Conservation (phyloP, 2,329 filamentous ascomycete species). For the Zalaria obscura region DNA sequence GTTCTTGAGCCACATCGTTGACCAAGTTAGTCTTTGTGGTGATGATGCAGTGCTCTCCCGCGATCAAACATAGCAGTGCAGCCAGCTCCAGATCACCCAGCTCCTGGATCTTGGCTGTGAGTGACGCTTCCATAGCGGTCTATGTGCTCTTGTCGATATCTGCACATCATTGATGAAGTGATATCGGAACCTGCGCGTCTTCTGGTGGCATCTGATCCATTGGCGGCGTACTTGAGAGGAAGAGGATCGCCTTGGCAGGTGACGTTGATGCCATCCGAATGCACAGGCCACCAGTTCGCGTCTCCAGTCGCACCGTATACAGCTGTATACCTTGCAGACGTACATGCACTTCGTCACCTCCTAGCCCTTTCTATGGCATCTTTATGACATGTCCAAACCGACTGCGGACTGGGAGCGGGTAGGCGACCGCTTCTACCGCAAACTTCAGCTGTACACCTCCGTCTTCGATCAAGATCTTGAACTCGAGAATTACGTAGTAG, state of each 20-base stretch:
- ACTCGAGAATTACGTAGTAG: conserved; percentile 85
- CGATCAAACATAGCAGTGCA: conserved; percentile 64
- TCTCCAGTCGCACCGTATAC: no score
- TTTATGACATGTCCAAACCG: conserved; percentile 38
- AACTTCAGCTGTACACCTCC: conserved; percentile 81
- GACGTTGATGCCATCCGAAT: no score
- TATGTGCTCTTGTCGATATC: no score
- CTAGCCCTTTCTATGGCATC: background rate
- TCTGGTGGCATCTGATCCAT: no score
- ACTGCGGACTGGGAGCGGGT: conserved; percentile 90
- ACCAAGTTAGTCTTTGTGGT: conserved; percentile 51
- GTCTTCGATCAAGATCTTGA: conserved; percentile 90
- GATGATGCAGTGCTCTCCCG: conserved; percentile 78
- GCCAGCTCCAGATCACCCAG: conserved; percentile 84
- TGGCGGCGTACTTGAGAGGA: no score
- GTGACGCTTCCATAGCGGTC: background rate
- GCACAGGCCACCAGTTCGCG: no score
- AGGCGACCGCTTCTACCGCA: conserved; percentile 89
- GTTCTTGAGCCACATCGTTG: conserved; percentile 56
- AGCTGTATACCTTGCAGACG: no score
- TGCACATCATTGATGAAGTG: no score
- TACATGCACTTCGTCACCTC: no score
- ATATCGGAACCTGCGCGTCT: no score
- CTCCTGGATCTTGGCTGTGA: conserved; percentile 54
- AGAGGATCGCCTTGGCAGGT: no score